These are phyloP conservation scores for Citeromyces hawaiiensis DNA, from an alignment of 1,139 yeast species.

Conservation along the genomic window DNA sequence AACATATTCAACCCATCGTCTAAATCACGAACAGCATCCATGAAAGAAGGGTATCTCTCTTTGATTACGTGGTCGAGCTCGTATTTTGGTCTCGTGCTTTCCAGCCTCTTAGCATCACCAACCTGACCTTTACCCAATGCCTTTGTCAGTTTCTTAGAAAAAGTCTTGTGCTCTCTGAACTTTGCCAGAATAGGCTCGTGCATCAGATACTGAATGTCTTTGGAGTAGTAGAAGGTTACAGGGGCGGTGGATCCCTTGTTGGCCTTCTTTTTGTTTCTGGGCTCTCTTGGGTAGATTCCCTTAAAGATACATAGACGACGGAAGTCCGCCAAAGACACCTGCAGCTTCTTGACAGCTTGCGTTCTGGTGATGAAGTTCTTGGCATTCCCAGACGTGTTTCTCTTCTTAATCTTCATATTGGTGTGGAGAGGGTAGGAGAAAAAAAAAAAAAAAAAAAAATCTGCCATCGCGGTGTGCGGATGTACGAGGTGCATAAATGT, in stretches of 20 bases:
- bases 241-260: conserved; percentile 96
- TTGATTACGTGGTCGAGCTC: conserved; percentile 83
- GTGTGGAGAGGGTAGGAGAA: conserved; percentile 3
- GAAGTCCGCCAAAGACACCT: conserved; percentile 94
- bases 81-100: conserved; percentile 69
- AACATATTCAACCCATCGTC: conserved; percentile 96
- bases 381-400: conserved; percentile 80
- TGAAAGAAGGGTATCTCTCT: conserved; percentile 90
- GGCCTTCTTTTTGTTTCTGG: conserved; percentile 91
- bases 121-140: conserved; percentile 92
- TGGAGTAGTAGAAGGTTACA: conserved; percentile 83
- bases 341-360: conserved; percentile 86
- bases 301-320: conserved; percentile 95
- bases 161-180: conserved; percentile 92
- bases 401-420: conserved; percentile 19
- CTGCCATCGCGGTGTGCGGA: not conserved
- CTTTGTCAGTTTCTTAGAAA: conserved; percentile 78
- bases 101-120: conserved; percentile 76
- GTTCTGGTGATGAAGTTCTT: conserved; percentile 89
- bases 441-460: conserved; percentile 6
- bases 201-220: conserved; percentile 86
- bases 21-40: conserved; percentile 84
- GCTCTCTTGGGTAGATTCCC: conserved; percentile 94
- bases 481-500: not conserved
- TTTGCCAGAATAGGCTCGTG: conserved; percentile 91